Base-by-base conservation (phyloP, 2,329 filamentous ascomycete genomes). In the Neofusicoccum umdonicola region DNA sequence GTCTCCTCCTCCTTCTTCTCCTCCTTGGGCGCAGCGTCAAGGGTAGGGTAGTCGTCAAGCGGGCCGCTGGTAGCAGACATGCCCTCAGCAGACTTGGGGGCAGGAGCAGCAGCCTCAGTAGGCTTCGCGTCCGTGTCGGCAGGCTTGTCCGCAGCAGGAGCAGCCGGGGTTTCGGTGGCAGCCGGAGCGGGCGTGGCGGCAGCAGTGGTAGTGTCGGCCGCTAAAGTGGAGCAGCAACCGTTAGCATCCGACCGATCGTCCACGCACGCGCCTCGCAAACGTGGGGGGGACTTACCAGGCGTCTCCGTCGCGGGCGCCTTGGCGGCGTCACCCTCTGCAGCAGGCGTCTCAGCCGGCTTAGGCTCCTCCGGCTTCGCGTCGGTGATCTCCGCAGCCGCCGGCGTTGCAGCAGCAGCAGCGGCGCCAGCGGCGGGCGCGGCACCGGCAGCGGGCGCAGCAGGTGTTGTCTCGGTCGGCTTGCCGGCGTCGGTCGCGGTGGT, bases 51-150 rank as follows among this genome's bases (percentile, higher is more conserved):
- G 27, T 76, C 74, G 44, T 69, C 70, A 69, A 78, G 65, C 9
- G 76, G 76, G 15, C 76, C 76, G 39, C 74, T 77, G 9, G 76
- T 78, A 12, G 76, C 76, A 41, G 74, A 77, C 76, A 78, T 78
- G 39, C 75, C 65, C 45, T 52, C 50, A 13, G 60, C 35, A 15
- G 54, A 4, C 8, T 60, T 19, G 15, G 44, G 3, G 4, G 37
- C 56, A n/a, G 62, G 39, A n/a, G 45, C 41, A 9, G 50, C 27
- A 15, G 62, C 41, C 19, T 41, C 50, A 41, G 58, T n/a, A 13
- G 64, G 31, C n/a, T 52, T 27, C 7, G 48, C 22, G 19, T 52
- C 61, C 9, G 47, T 13, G 17, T 52, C 37, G 15, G 22, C 61
- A 41, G 57, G 42, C 42, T 48, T 50, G 42, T 48, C 31, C 2